phyloP scores from a whole-genome alignment of 2,329 filamentous ascomycete species.

The Amauroascus verrucosus region DNA sequence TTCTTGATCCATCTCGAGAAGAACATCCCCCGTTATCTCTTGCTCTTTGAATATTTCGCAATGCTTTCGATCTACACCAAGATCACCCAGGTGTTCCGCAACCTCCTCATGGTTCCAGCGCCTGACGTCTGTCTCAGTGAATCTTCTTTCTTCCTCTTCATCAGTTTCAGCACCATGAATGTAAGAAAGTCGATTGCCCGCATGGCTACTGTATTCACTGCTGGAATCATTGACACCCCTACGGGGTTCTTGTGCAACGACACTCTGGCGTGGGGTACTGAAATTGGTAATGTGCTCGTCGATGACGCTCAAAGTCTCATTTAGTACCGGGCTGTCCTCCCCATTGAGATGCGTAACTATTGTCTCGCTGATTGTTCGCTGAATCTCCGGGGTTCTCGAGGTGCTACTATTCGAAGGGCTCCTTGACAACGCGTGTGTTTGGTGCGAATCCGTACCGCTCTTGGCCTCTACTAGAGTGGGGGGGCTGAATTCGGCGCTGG shows the following conservation, averaged over 20 bases:
- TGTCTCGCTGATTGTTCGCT: conserved; percentile 37
- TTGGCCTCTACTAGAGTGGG: conserved; percentile 18
- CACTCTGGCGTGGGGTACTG: conserved; percentile 49
- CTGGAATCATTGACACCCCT: conserved; percentile 62
- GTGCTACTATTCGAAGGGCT: conserved; percentile 10
- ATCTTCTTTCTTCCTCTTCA: conserved; percentile 65
- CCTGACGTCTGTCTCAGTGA: conserved; percentile 63
- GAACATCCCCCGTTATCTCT: conserved; percentile 87
- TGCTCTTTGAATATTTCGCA: conserved; percentile 93
- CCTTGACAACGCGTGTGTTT: conserved; percentile 4
- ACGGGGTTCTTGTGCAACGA: conserved; percentile 41
- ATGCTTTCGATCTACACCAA: conserved; percentile 76
- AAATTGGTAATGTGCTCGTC: conserved; percentile 94
- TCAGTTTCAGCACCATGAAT: conserved; percentile 84
- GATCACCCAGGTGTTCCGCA: conserved; percentile 75
- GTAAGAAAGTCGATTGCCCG: conserved; percentile 71
- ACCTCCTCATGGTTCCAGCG: conserved; percentile 72
- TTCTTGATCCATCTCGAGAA: conserved; percentile 89
- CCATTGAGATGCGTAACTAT: conserved; percentile 43
- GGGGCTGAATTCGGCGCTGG: conserved; percentile 25
- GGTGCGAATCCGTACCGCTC: conserved; percentile 15
- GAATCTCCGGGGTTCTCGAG: conserved; percentile 30
- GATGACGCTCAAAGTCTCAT: conserved; percentile 90
- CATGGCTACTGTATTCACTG: conserved; percentile 77
- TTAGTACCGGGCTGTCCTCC: conserved; percentile 69